A percentile compares a stretch with the other conserved stretches of the same genome.
phyloP scores from a whole-genome alignment of 208 protist species.

The Naegleria fowleri region DNA sequence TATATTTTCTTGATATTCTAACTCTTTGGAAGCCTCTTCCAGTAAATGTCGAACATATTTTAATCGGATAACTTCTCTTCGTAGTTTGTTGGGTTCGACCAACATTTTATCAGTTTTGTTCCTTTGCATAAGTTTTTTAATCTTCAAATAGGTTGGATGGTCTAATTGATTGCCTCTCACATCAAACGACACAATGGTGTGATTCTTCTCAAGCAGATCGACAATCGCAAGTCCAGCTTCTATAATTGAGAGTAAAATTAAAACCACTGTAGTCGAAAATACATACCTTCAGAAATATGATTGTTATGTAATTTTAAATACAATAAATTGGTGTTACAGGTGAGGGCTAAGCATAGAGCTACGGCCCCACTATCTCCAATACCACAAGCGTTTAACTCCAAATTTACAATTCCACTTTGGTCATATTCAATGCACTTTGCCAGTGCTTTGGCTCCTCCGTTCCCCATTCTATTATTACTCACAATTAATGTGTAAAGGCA shows the following conservation, averaged over 20 bases:
- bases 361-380: neutral
- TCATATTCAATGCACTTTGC: neutral
- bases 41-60: slow-evolving; percentile 3
- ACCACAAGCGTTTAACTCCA: slow-evolving; percentile 12
- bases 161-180: slow-evolving; percentile 21
- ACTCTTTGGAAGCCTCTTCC: neutral
- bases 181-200: neutral
- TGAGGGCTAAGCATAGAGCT: neutral
- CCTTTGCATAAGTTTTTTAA: neutral
- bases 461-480: slow-evolving; percentile 13
- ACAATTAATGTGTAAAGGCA: neutral
- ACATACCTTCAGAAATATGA: neutral
- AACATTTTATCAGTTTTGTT: neutral
- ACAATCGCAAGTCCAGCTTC: neutral
- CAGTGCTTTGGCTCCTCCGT: neutral
- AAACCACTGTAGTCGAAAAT: no score
- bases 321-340: neutral
- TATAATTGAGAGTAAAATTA: neutral
- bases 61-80: neutral
- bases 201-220: neutral
- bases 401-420: neutral
- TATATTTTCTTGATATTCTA: neutral
- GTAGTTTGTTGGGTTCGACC: neutral
- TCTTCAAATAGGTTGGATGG: neutral
- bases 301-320: neutral